These are phyloP conservation scores for Metschnikowia reukaufii DNA, from an alignment of 805 yeast species.

Conservation along the genomic window DNA sequence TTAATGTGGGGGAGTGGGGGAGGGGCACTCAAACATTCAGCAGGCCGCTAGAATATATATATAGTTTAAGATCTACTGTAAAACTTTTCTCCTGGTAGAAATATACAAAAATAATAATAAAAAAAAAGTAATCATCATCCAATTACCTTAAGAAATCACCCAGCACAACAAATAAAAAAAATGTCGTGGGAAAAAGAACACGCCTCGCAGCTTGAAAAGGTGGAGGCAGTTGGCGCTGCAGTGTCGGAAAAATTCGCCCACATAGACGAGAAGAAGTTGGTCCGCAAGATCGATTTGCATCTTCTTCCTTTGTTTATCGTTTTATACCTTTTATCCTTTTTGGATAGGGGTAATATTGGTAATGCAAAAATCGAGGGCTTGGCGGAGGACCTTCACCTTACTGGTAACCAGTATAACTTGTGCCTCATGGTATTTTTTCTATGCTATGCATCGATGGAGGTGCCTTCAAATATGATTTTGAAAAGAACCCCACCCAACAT, in stretches of 20 bases:
- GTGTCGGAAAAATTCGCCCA: slow-evolving; percentile 6
- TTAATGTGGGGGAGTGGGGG: no score
- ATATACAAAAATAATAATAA: no score
- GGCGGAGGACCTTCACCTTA: slow-evolving; percentile 51
- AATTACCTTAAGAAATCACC: background rate
- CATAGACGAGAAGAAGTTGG: slow-evolving; percentile 53
- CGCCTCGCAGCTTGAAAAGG: slow-evolving; percentile 1
- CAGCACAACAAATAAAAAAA: background rate
- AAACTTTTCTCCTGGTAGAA: no score
- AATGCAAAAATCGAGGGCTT: slow-evolving; percentile 78
- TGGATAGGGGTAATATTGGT: slow-evolving; percentile 80
- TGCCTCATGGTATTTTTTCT: slow-evolving; percentile 71
- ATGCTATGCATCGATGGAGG: slow-evolving; percentile 65
- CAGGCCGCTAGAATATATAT: no score
- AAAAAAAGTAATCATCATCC: no score
- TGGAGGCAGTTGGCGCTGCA: background rate
- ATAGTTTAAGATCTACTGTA: no score
- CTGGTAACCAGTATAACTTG: slow-evolving; percentile 59
- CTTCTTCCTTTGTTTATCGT: slow-evolving; percentile 77
- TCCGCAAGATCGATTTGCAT: slow-evolving; percentile 65
- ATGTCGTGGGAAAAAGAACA: slow-evolving; percentile 1
- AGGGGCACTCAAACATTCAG: no score
- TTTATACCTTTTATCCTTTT: slow-evolving; percentile 70
- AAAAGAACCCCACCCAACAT: slow-evolving; percentile 61
- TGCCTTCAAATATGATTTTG: slow-evolving; percentile 61